Evolutionary conservation across 2,329 filamentous ascomycete genomes (phyloP), one percentile per base, ranked within the genome.

Genomic region (Verticillium tricorpus): DNA sequence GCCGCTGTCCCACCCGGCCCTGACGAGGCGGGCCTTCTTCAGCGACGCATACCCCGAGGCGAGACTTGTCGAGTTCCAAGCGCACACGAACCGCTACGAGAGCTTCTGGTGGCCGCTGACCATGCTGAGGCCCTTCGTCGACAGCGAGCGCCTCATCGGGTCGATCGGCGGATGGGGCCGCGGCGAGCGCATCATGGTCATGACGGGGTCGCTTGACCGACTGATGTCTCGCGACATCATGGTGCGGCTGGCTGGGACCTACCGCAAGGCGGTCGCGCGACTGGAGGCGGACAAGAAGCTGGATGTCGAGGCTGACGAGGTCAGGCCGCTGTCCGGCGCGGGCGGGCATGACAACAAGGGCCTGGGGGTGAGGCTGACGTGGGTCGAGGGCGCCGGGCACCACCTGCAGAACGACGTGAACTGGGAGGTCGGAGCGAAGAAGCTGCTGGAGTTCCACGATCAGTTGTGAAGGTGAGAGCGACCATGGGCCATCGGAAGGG

Each of bases 341-440:
- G 69, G 65, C 7, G 70, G 58, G 1, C 31, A 65, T 34, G 73
- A 75, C 57, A 65, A 68, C 22, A 66, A 52, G 2, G 71, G 71
- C 3, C 67, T 71, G 12, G 78, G 77, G 1, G 78, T 84, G 11
- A 69, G 71, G 56, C 69, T 80, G 56, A 73, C 67, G 17, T 70
- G 79, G 56, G 78, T 84, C 1, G 71, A 74, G 3, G 76, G 75
- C 2, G 73, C 80, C 3, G 82, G 78, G 2, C 82, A 85, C 68
- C 82, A 85, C 70, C 63, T 84, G 55, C 81, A 84, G 67, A 83
- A 85, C 61, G 81, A 85, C 66, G 69, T 77, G 12, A 73, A 74
- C 45, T 83, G 80, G 79, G 71, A 81, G 60, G 68, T 74, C 2
- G 82, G 81, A 1, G 81, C 79, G 1, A 69, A 71, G 59, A 80